These are phyloP conservation scores for Lagenaria siceraria DNA, from an alignment of 306 rosid species.

Conservation along the genomic window DNA sequence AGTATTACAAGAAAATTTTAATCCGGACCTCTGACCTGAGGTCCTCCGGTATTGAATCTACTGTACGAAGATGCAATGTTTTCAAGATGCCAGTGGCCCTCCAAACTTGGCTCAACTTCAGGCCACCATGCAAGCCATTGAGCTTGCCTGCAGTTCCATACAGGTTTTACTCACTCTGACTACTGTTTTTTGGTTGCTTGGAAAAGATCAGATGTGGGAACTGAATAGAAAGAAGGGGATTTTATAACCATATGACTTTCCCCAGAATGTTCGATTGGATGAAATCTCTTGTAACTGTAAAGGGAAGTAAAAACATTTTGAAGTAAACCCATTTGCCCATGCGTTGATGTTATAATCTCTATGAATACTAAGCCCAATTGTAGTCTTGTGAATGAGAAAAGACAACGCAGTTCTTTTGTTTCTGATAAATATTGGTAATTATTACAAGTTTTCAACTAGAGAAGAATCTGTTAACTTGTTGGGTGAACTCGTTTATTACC, in stretches of 20 bases:
- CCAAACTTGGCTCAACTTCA: slow-evolving; percentile 52
- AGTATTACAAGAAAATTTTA: background rate
- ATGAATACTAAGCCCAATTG: background rate
- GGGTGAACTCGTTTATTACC: background rate
- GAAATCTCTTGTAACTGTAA: background rate
- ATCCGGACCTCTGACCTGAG: background rate
- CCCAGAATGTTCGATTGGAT: background rate
- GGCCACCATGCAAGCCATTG: slow-evolving; percentile 77
- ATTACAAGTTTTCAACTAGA: background rate
- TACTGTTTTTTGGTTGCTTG: background rate
- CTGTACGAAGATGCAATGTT: slow-evolving; percentile 49
- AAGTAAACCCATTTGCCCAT: background rate
- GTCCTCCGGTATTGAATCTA: background rate
- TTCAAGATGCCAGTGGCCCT: slow-evolving; percentile 25
- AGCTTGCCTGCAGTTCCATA: slow-evolving; percentile 68
- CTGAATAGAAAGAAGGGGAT: background rate
- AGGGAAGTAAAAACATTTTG: background rate
- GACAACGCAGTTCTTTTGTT: background rate
- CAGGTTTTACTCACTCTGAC: slow-evolving; percentile 40
- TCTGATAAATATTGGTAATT: background rate
- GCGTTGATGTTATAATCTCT: background rate
- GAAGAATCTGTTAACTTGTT: background rate
- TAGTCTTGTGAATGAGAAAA: background rate
- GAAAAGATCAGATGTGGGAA: background rate
- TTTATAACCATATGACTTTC: background rate